Base-by-base conservation (phyloP, 1,284 basidiomycete genomes). In the Moesziomyces antarcticus region DNA sequence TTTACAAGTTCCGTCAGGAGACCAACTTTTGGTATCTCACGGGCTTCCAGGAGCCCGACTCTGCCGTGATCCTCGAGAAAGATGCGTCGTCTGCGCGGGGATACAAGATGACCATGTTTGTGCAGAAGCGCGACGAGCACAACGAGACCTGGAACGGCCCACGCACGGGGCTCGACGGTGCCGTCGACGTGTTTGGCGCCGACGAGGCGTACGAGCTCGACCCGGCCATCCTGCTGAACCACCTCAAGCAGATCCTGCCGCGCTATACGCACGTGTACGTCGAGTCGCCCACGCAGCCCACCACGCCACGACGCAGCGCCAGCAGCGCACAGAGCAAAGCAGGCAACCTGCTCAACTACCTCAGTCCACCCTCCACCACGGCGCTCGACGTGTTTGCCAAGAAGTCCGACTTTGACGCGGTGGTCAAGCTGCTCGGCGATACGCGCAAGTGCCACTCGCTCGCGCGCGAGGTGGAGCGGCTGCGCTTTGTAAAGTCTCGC, bases 101-200 rank as follows among this genome's bases (percentile, higher is more conserved):
- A 0, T 97, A 96, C 86, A 88, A 87, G 66, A 95, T 95, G 91
- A 91, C 90, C 0, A 85, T 99, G 49, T 99, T 97, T 83, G 91
- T 81, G 0, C 86, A 88, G 1, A 91, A 92, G 11, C 91, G 90
- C 63, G 90, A 96, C 80, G 83, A 89, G 1, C 87, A 88, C 30
- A 91, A 91, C 76, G 93, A 94, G 81, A 90, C 92, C 70, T 99
- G 96, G 97, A 92, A 97, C 55, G 96, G 96, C 11, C 90, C 94
- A 30, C 87, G 89, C 24, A 75, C 63, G n/a, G 65, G 76, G 30
- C 53, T 69, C 14, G 82, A 83, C 41, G 82, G 82, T 3, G 81
- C 77, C 1, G 59, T 57, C 16, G 56, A 73, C 25, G 61, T 83
- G n/a, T 84, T 84, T 55, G 81, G 77, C 30, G 82, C 83, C 7